Evolutionary conservation across 805 yeast genomes (phyloP).

Genomic region (Wickerhamomyces strasburgensis): DNA sequence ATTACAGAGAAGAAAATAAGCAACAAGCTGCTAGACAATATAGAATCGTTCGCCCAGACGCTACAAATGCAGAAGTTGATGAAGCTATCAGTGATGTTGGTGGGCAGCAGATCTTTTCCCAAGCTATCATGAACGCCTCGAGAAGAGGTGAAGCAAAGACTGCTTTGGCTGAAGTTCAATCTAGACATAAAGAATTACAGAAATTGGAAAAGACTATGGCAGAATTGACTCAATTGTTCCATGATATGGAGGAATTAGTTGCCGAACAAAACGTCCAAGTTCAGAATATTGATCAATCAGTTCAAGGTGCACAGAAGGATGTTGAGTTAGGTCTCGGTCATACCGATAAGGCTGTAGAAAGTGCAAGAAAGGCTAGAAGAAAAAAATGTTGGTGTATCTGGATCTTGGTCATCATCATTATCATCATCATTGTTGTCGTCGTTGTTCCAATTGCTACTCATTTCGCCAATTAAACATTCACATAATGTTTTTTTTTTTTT

Average conservation of each 20-base stretch:
- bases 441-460: constrained; percentile 39
- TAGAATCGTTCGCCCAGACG: constrained; percentile 82
- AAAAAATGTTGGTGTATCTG: constrained; percentile 84
- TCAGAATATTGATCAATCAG: constrained; percentile 76
- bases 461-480: constrained; percentile 7
- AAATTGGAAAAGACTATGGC: constrained; percentile 94
- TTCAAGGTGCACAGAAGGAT: constrained; percentile 79
- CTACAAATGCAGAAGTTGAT: constrained; percentile 76
- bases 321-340: constrained; percentile 94
- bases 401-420: constrained; percentile 53
- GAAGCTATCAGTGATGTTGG: constrained; percentile 81
- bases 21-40: constrained; percentile 91
- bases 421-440: constrained; percentile 62
- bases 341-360: constrained; percentile 81
- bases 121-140: constrained; percentile 80
- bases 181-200: constrained; percentile 90
- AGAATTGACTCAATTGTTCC: constrained; percentile 89
- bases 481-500: background rate
- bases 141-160: constrained; percentile 94
- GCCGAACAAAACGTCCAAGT: constrained; percentile 91
- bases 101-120: constrained; percentile 89
- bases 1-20: constrained; percentile 77
- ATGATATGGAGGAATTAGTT: constrained; percentile 93
- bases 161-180: constrained; percentile 92
- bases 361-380: constrained; percentile 85